Conservation (phyloP, 2,329 filamentous ascomycete species). For the Colletotrichum sp. region DNA sequence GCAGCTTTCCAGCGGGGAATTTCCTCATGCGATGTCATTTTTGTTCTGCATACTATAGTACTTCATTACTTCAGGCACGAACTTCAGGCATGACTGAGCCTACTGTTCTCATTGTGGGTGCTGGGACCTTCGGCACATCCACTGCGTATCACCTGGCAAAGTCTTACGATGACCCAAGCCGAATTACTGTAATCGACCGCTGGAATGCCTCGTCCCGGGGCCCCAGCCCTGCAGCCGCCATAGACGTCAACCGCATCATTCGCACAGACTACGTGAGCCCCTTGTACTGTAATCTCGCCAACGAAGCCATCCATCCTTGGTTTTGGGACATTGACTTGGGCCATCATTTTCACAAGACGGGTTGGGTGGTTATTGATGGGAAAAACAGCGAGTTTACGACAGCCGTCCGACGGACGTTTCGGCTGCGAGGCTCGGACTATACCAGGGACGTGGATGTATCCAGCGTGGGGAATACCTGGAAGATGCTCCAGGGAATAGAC, state of each 20-base stretch:
- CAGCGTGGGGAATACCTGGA: not conserved
- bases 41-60: not conserved
- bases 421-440: constrained; percentile 7
- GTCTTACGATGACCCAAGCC: not conserved
- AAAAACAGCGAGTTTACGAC: not conserved
- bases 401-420: not conserved
- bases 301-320: constrained; percentile 31
- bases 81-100: not conserved
- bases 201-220: not conserved
- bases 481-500: not conserved
- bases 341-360: constrained; percentile 9
- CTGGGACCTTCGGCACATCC: constrained; percentile 54
- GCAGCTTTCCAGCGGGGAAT: not conserved
- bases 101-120: constrained; percentile 48
- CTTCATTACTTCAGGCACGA: no score
- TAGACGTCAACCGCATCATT: constrained; percentile 42
- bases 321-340: constrained; percentile 1
- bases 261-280: constrained; percentile 37
- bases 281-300: constrained; percentile 32
- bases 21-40: not conserved
- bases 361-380: not conserved
- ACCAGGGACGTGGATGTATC: not conserved
- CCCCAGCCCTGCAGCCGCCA: constrained; percentile 25
- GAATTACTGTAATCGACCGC: constrained; percentile 18
- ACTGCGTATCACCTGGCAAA: constrained; percentile 51